A percentile compares a stretch with the other conserved stretches of the same genome.
Conservation (phyloP, 805 yeast species). For the Candida krabiensis region DNA sequence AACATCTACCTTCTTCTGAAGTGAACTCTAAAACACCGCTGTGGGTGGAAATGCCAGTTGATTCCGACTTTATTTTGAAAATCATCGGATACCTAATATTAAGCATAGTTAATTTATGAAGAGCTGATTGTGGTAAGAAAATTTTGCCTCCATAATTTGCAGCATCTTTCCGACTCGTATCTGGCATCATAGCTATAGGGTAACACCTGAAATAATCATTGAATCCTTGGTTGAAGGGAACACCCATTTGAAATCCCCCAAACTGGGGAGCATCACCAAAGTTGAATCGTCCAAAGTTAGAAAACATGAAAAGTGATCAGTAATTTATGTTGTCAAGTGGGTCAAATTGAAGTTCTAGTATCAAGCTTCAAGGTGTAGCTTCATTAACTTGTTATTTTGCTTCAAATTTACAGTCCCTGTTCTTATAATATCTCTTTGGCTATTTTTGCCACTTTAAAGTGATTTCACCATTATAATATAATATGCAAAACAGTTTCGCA, state of each 20-base stretch:
- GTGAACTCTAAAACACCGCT: slow-evolving; percentile 95
- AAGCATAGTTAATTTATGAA: slow-evolving; percentile 83
- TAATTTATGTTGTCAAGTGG: too few species aligned
- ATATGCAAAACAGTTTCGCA: too few species aligned
- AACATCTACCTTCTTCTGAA: slow-evolving; percentile 96
- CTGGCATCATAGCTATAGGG: slow-evolving; percentile 90
- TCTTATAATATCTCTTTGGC: too few species aligned
- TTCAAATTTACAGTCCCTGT: too few species aligned
- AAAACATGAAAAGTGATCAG: too few species aligned
- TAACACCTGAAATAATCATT: slow-evolving; percentile 91
- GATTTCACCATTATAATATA: too few species aligned
- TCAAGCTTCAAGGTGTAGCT: too few species aligned
- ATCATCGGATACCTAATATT: slow-evolving; percentile 96
- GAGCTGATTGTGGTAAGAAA: slow-evolving; percentile 89
- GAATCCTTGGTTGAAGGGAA: slow-evolving; percentile 41
- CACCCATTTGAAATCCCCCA: slow-evolving; percentile 14
- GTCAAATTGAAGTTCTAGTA: too few species aligned
- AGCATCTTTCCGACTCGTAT: slow-evolving; percentile 63
- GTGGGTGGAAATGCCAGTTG: slow-evolving; percentile 60
- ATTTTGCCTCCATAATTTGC: slow-evolving; percentile 96
- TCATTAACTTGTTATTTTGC: too few species aligned
- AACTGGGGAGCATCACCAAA: slow-evolving; percentile 14
- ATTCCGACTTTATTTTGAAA: slow-evolving; percentile 72
- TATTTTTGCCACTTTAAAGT: too few species aligned
- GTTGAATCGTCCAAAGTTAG: slow-evolving; percentile 27